A percentile compares a stretch with the other conserved stretches of the same genome.
phyloP scores from a whole-genome alignment of 306 rosid species.

The Dalbergia cultrata region DNA sequence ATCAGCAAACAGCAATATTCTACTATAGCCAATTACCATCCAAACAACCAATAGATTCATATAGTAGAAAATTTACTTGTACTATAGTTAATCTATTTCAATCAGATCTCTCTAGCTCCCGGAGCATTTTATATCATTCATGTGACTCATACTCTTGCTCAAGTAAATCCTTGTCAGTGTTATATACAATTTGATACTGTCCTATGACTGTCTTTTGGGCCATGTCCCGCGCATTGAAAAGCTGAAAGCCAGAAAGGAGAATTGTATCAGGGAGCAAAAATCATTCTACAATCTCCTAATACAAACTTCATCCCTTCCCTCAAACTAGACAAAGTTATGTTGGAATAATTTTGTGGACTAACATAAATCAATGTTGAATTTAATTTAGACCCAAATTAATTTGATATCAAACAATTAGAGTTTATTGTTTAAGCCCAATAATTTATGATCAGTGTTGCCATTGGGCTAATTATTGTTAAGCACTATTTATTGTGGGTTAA shows the following conservation, averaged over 20 bases:
- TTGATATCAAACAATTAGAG: too few species aligned
- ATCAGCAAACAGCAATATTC: slow-evolving; percentile 25
- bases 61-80: slow-evolving; percentile 28
- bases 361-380: too few species aligned
- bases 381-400: too few species aligned
- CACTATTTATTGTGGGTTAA: too few species aligned
- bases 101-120: slow-evolving; percentile 82
- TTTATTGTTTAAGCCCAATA: too few species aligned
- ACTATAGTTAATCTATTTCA: slow-evolving; percentile 47
- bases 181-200: slow-evolving; percentile 90
- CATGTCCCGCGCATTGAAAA: slow-evolving; percentile 92
- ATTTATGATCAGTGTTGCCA: too few species aligned
- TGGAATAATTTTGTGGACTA: too few species aligned
- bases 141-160: slow-evolving; percentile 86
- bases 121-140: slow-evolving; percentile 88
- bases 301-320: neutral
- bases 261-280: slow-evolving; percentile 29
- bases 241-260: slow-evolving; percentile 59
- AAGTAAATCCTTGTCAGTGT: slow-evolving; percentile 87
- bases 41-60: slow-evolving; percentile 16
- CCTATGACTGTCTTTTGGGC: slow-evolving; percentile 88
- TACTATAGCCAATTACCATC: slow-evolving; percentile 25
- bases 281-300: neutral
- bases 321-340: slow-evolving; percentile 17
- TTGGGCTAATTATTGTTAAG: too few species aligned